Conservation (phyloP, 2,329 filamentous ascomycete species). For the Ustulina deusta region DNA sequence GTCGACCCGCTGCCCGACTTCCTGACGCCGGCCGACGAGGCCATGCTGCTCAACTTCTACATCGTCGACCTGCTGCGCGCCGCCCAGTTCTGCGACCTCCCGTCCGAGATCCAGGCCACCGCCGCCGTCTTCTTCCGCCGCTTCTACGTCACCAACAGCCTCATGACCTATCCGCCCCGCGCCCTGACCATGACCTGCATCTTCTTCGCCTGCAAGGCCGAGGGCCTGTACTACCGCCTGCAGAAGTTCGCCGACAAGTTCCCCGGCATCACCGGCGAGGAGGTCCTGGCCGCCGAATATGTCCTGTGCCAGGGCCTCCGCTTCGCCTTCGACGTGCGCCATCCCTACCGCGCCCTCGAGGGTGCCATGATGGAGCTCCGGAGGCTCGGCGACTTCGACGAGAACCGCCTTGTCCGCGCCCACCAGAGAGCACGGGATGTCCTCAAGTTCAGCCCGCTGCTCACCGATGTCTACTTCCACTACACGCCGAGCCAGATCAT, state of each 20-base stretch:
- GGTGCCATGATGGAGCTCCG: slow-evolving; percentile 86
- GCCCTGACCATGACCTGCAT: slow-evolving; percentile 90
- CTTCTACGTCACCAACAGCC: slow-evolving; percentile 95
- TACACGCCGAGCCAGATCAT: slow-evolving; percentile 95
- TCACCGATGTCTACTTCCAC: slow-evolving; percentile 97
- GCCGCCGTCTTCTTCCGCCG: slow-evolving; percentile 90
- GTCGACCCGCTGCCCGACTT: slow-evolving; percentile 75
- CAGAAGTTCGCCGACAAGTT: slow-evolving; percentile 76
- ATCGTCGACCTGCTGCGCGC: slow-evolving; percentile 69
- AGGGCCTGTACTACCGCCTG: slow-evolving; percentile 80
- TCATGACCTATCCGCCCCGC: slow-evolving; percentile 95
- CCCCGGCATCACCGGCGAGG: slow-evolving; percentile 77
- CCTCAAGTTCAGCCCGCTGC: slow-evolving; percentile 81
- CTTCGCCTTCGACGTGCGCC: slow-evolving; percentile 92
- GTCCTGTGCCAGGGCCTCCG: slow-evolving; percentile 90
- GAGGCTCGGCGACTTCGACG: slow-evolving; percentile 72
- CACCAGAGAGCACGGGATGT: slow-evolving; percentile 79
- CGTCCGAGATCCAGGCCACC: slow-evolving; percentile 72
- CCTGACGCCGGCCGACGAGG: slow-evolving; percentile 85
- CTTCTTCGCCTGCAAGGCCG: slow-evolving; percentile 93
- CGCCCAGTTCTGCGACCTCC: slow-evolving; percentile 64
- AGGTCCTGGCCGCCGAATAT: slow-evolving; percentile 92
- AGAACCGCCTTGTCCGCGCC: slow-evolving; percentile 66
- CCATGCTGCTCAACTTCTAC: slow-evolving; percentile 83
- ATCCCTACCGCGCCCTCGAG: slow-evolving; percentile 89